Percentiles rank a stretch among this genome's conserved stretches.
phyloP scores from a whole-genome alignment of 345 rosid species.

The Erucastrum elatum region DNA sequence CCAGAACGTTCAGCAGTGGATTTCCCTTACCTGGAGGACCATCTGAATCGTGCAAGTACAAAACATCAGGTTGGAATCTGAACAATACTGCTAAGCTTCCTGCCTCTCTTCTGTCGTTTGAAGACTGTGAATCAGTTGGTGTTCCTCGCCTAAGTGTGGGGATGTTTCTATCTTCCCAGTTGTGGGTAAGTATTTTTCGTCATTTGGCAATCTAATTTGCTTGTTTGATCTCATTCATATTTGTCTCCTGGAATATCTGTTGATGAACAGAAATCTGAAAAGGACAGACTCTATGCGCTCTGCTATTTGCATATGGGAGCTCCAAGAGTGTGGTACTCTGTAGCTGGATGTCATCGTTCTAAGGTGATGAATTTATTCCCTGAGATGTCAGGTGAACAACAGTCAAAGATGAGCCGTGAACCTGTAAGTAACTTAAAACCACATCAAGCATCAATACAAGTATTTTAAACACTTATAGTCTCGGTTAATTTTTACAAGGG shows the following conservation, averaged over 20 bases:
- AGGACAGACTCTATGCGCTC: conserved; percentile 61
- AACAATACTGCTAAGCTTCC: conserved; percentile 60
- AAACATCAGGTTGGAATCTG: conserved; percentile 70
- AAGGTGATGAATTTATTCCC: conserved; percentile 44
- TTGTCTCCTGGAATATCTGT: no score
- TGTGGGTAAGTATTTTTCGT: conserved; percentile 57
- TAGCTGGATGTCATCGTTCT: conserved; percentile 48
- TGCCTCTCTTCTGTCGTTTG: conserved; percentile 69
- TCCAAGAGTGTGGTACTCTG: conserved; percentile 64
- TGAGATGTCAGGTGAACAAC: conserved; percentile 28
- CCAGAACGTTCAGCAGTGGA: conserved; percentile 61
- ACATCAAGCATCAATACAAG: conserved; percentile 8
- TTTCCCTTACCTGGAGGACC: conserved; percentile 49
- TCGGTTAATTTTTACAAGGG: background rate
- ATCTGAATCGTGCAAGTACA: conserved; percentile 36
- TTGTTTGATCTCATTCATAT: no score
- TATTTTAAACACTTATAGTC: conserved; percentile 9
- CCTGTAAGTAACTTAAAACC: conserved; percentile 45
- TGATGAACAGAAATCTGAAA: conserved; percentile 63
- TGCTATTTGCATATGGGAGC: conserved; percentile 65
- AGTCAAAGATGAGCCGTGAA: conserved; percentile 28
- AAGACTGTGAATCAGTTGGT: conserved; percentile 44
- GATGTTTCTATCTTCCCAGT: conserved; percentile 63
- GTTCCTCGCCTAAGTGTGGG: conserved; percentile 65
- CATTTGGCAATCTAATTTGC: conserved; percentile 1